Evolutionary conservation across 2,329 filamentous ascomycete genomes (phyloP), one percentile per base, ranked within the genome.

Genomic region (Lachnellula subtilissima): DNA sequence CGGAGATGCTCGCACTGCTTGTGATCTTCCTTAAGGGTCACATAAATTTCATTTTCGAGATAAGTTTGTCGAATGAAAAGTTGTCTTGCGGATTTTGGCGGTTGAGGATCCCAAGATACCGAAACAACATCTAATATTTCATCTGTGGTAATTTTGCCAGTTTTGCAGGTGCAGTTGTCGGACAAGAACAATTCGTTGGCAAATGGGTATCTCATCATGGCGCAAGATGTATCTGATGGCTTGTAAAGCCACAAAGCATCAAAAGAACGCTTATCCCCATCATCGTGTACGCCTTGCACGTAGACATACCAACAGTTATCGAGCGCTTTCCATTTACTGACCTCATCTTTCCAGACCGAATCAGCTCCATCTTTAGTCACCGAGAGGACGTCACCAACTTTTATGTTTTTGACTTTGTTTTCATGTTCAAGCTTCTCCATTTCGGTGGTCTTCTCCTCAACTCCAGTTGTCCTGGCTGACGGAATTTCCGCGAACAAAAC

Each of bases 51-150:
- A 1, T 77, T 72, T 1, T 78, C 77, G 1, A 83, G 66, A 61
- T 89, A 93, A 0, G 82, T 86, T 61, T 90, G 86, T 0, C 89
- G 80, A 2, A 92, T 79, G 58, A 93, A 89, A 47, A 86, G 82
- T 36, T 84, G 79, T 2, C 73, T 39, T 5, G 46, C 35, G 9
- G 54, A 48, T 49, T 56, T 72, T 0, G 64, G 65, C 0, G 82
- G 79, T 1, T 71, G 69, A 0, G 76, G 76, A 6, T 82, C 81
- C 70, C 82, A 85, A 58, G 81, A 76, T 0, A 92, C 78, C 0
- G 75, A 61, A 42, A 87, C 80, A 1, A 79, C 80, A 0, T 75
- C 76, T 0, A 83, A 64, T 0, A 91, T 74, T 36, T 89, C 78
- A 0, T 78, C 70, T 1, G 78, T 76, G 0, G 74, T 62, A 3